Percentiles rank a stretch among this genome's conserved stretches.
These are phyloP conservation scores for Fonsecaea multimorphosa DNA, from an alignment of 2,329 filamentous ascomycete genomes.

Conservation along the genomic window DNA sequence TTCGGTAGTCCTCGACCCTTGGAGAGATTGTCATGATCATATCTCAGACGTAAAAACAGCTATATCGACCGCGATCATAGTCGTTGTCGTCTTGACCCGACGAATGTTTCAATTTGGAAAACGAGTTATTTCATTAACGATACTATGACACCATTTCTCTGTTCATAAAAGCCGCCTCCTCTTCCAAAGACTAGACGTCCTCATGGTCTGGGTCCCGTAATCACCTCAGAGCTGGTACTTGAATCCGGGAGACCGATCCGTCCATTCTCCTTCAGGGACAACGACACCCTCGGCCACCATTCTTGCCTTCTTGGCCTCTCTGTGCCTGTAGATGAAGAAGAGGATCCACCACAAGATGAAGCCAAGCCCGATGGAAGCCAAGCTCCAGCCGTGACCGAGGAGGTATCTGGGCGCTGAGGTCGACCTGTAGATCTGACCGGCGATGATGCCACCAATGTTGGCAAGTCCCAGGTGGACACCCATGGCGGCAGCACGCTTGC, in stretches of 20 bases:
- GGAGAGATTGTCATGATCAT: too few species aligned
- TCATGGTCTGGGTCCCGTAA: too few species aligned
- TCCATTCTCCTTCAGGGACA: constrained; percentile 1
- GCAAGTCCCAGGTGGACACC: constrained; percentile 57
- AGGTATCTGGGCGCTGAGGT: constrained; percentile 14
- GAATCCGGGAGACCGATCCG: constrained; percentile 20
- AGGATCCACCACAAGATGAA: constrained; percentile 17
- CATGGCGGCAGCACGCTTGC: constrained; percentile 63
- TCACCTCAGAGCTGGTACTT: constrained; percentile 20
- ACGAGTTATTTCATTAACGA: too few species aligned
- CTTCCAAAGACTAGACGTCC: too few species aligned
- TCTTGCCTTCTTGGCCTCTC: constrained; percentile 21
- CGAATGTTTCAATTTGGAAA: not conserved
- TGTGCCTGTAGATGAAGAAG: constrained; percentile 20
- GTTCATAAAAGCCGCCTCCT: not conserved
- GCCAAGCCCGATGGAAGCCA: constrained; percentile 16
- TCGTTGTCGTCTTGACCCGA: too few species aligned
- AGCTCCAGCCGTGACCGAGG: constrained; percentile 19
- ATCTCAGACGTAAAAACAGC: too few species aligned
- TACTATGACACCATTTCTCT: not conserved
- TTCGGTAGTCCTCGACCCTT: too few species aligned
- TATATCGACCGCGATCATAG: too few species aligned
- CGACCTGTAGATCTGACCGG: constrained; percentile 24
- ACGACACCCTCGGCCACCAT: constrained; percentile 7
- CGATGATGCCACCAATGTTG: constrained; percentile 58